A percentile compares a stretch with the other conserved stretches of the same genome.
phyloP scores from a whole-genome alignment of 139 green algal genomes.

The Haematococcus sp. region DNA sequence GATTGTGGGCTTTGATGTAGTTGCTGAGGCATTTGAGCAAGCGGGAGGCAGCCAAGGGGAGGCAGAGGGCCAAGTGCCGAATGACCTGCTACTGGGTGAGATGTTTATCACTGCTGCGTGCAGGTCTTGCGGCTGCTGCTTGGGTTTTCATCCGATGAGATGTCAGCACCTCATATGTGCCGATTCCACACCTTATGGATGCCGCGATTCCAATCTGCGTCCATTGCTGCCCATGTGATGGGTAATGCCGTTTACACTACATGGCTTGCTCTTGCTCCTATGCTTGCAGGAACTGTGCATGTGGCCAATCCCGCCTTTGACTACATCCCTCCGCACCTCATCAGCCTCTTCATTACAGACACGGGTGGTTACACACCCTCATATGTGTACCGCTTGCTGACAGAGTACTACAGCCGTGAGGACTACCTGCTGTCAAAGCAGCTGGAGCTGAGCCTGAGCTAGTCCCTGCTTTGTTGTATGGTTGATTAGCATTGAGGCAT shows the following conservation, averaged over 20 bases:
- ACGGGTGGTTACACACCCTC: conserved; percentile 75
- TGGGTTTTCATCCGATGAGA: no score
- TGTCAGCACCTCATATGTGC: no score
- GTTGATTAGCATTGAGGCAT: no score
- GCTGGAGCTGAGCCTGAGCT: no score
- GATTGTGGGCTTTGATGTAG: conserved; percentile 58
- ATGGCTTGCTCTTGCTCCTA: neutral
- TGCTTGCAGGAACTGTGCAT: conserved; percentile 51
- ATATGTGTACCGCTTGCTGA: conserved; percentile 85
- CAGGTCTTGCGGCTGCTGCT: no score
- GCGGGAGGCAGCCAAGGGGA: neutral
- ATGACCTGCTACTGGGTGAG: no score
- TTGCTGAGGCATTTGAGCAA: conserved; percentile 49
- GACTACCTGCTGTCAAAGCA: conserved; percentile 39
- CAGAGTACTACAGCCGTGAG: conserved; percentile 78
- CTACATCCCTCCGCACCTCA: conserved; percentile 92
- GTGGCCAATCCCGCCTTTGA: conserved; percentile 89
- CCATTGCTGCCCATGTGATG: no score
- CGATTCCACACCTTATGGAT: no score
- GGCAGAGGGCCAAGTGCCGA: no score
- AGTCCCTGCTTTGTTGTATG: no score
- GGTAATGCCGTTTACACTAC: neutral
- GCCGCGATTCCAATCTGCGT: no score
- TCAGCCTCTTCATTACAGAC: conserved; percentile 91
- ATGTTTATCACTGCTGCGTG: no score